Evolutionary conservation across 805 yeast genomes (phyloP).

Genomic region (Candida ascalaphidarum): DNA sequence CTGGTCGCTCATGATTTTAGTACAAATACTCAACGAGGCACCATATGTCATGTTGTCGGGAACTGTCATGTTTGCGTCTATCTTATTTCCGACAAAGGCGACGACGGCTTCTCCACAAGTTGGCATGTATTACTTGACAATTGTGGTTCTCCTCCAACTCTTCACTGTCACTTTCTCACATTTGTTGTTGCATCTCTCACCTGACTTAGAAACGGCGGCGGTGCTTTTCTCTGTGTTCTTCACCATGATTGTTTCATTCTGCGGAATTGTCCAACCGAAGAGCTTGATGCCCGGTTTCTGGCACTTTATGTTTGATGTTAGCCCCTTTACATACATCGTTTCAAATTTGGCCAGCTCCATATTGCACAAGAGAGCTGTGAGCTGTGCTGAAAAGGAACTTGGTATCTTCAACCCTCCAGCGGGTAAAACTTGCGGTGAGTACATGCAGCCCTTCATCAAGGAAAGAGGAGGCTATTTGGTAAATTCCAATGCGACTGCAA

Average conservation of each 20-base stretch:
- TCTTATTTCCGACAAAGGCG: constrained; percentile 26
- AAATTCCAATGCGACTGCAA: constrained; percentile 4
- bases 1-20: constrained; percentile 51
- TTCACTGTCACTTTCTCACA: constrained; percentile 36
- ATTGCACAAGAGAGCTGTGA: constrained; percentile 35
- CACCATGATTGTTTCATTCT: constrained; percentile 52
- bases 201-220: constrained; percentile 60
- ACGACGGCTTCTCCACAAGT: constrained; percentile 13
- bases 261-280: constrained; percentile 45
- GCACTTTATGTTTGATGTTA: constrained; percentile 37
- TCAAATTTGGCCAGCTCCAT: constrained; percentile 41
- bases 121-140: constrained; percentile 36
- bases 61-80: constrained; percentile 26
- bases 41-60: constrained; percentile 40
- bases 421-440: constrained; percentile 8
- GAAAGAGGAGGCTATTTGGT: constrained; percentile 4
- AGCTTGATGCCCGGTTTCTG: constrained; percentile 39
- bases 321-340: constrained; percentile 45
- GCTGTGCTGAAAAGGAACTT: constrained; percentile 42
- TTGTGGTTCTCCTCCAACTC: constrained; percentile 38
- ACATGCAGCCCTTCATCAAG: constrained; percentile 4
- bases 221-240: constrained; percentile 48
- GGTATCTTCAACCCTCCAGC: constrained; percentile 41
- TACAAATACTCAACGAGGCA: constrained; percentile 49
- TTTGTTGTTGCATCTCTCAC: constrained; percentile 46